Base-by-base conservation (phyloP, 2,329 filamentous ascomycete species). In the Emergomyces pasteurianus region DNA sequence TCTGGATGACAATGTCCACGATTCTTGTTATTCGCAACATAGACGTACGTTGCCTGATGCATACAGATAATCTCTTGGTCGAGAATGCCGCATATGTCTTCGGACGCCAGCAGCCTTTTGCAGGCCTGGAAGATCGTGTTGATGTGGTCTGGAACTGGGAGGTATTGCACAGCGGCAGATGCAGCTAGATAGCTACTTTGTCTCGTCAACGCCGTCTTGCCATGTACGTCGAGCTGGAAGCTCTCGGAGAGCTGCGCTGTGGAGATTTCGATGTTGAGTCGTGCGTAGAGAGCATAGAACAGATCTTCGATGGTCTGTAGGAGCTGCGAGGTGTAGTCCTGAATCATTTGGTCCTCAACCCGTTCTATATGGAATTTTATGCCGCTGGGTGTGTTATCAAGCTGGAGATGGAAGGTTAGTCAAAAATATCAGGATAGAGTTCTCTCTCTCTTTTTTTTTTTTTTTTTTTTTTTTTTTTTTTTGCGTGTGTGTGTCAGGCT, bases 201-300 rank as follows among this genome's bases (percentile, higher is more conserved):
- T 1, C 36, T 26, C 23, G 4, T 57, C 21, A 58, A 60, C 14
- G 61, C 60, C 28, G 61, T 16, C n/a, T 65, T 66, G 8, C 66
- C 7, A 21, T 23, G 65, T 23, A 66, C 56, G 49, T 69, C 66
- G 21, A 68, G 61, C 23, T 66, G 63, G 60, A 71, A 74, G 18
- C 66, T 68, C 46, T 68, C 61, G 60, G 70, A 74, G 23, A 75
- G 68, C 23, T 76, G 71, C 34, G 73, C 66, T 21, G 66, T 71
- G 6, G 68, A 68, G 42, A 75, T 70, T 58, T 77, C 74, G 50
- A 72, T 67, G n/a, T 71, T 66, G 7, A 77, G 54, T 40, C 73
- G 68, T 1, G 74, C 66, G 58, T 73, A 74, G 28, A 75, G 58
- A 12, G 69, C 66, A 59, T 75, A 75, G 58, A 69, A 76, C 8